Conservation (phyloP, 768 basidiomycete genomes). For the Rhodotorula taiwanensis region DNA sequence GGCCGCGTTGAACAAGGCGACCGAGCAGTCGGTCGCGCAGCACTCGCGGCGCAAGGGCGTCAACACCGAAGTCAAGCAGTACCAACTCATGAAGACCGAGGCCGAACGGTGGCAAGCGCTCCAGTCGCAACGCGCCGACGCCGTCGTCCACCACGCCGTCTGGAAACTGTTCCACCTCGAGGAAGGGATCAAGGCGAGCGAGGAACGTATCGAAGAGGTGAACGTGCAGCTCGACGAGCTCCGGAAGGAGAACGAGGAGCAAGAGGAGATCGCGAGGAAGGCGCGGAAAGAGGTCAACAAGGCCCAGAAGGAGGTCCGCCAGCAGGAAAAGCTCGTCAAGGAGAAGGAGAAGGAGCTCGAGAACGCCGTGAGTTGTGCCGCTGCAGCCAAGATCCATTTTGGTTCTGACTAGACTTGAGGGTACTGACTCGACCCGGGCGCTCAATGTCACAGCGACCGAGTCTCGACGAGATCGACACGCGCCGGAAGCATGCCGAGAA, state of each 20-base stretch:
- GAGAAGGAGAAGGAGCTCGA: slow-evolving; percentile 84
- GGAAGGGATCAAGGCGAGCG: slow-evolving; percentile 66
- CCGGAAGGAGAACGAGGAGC: slow-evolving; percentile 55
- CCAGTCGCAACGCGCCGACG: slow-evolving; percentile 60
- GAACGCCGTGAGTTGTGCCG: slow-evolving; percentile 56
- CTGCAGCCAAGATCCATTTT: background rate
- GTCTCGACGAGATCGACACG: slow-evolving; percentile 71
- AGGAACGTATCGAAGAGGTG: slow-evolving; percentile 61
- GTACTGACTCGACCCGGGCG: too few relatives aligned
- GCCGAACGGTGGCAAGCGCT: slow-evolving; percentile 78
- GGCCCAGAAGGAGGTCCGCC: slow-evolving; percentile 64
- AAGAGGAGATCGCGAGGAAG: slow-evolving; percentile 72
- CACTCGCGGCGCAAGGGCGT: slow-evolving; percentile 91
- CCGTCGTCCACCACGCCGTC: slow-evolving; percentile 71
- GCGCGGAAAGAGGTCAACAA: slow-evolving; percentile 73
- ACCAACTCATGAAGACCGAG: slow-evolving; percentile 92
- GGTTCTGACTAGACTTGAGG: too few relatives aligned
- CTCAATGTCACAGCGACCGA: slow-evolving; percentile 72
- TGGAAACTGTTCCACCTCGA: slow-evolving; percentile 89
- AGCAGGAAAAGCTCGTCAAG: slow-evolving; percentile 80
- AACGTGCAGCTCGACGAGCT: slow-evolving; percentile 65
- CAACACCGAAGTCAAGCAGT: slow-evolving; percentile 89
- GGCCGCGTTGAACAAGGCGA: slow-evolving; percentile 76
- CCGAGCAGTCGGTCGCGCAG: slow-evolving; percentile 88
- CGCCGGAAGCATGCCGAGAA: slow-evolving; percentile 79